Evolutionary conservation across 768 basidiomycete genomes (phyloP).

Genomic region (Mycena amicta): DNA sequence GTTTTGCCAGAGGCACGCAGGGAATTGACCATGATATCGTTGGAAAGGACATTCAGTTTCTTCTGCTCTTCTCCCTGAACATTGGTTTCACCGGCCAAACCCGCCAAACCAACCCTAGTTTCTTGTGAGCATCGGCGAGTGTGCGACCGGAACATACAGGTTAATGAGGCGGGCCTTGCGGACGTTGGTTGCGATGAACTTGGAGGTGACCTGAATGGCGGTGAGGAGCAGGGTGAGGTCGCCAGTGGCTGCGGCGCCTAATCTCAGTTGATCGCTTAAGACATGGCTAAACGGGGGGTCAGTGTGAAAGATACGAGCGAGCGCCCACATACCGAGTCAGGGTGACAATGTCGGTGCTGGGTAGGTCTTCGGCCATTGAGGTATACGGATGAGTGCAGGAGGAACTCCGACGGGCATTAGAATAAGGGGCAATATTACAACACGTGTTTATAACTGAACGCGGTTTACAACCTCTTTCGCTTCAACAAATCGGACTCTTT

Average conservation of each 20-base stretch:
- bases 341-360: conserved; percentile 88
- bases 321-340: conserved; percentile 72
- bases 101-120: conserved; percentile 89
- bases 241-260: conserved; percentile 84
- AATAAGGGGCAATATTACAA: background rate
- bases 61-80: conserved; percentile 99
- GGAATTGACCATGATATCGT: conserved; percentile 99
- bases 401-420: background rate
- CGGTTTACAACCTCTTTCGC: conserved; percentile 55
- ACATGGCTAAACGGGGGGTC: conserved; percentile 73
- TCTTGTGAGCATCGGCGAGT: background rate
- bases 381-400: conserved; percentile 2
- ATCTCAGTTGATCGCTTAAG: conserved; percentile 78
- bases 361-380: conserved; percentile 62
- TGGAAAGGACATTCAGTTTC: conserved; percentile 96
- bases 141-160: conserved; percentile 60
- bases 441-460: background rate
- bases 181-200: conserved; percentile 98
- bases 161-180: conserved; percentile 97
- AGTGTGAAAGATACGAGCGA: background rate
- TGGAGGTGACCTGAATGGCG: conserved; percentile 94
- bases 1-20: conserved; percentile 96
- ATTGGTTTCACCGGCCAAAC: conserved; percentile 94
- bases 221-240: conserved; percentile 93
- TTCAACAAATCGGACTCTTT: conserved; percentile 55